A percentile compares a stretch with the other conserved stretches of the same genome.
Conservation (phyloP, 352 stramenopile genomes). For the Phytophthora tentaculata region DNA sequence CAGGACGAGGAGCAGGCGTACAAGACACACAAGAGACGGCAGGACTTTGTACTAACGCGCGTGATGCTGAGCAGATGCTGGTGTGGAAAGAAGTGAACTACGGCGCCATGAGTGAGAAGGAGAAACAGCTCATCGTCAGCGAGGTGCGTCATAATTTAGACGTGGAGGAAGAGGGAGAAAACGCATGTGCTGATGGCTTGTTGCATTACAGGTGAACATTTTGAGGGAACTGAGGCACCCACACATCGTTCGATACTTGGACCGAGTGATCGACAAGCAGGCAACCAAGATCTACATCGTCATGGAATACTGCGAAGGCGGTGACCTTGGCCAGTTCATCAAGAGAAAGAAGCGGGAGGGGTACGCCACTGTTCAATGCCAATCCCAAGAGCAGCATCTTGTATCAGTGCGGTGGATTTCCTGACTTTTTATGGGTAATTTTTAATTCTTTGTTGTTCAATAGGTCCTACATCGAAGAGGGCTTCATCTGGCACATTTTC, state of each 20-base stretch:
- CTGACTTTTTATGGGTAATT: slow-evolving; percentile 13
- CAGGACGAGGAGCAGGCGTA: background rate
- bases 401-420: slow-evolving; percentile 10
- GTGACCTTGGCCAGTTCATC: slow-evolving; percentile 91
- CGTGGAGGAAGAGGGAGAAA: background rate
- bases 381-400: slow-evolving; percentile 16
- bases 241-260: slow-evolving; percentile 94
- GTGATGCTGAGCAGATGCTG: slow-evolving; percentile 64
- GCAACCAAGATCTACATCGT: slow-evolving; percentile 94
- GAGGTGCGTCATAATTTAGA: slow-evolving; percentile 58
- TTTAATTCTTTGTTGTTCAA: background rate
- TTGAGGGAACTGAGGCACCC: slow-evolving; percentile 92
- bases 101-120: slow-evolving; percentile 92
- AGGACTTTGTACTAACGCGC: slow-evolving; percentile 11
- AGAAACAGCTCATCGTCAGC: slow-evolving; percentile 94
- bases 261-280: slow-evolving; percentile 94
- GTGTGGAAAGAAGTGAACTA: slow-evolving; percentile 95
- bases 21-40: background rate
- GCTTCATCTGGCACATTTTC: slow-evolving; percentile 94
- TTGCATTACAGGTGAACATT: slow-evolving; percentile 89
- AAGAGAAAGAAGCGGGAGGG: slow-evolving; percentile 91
- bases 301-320: slow-evolving; percentile 94
- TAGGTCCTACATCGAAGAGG: slow-evolving; percentile 92
- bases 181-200: background rate
- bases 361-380: slow-evolving; percentile 36